phyloP scores from a whole-genome alignment of 1,284 basidiomycete genomes.

The Malassezia dermatis region DNA sequence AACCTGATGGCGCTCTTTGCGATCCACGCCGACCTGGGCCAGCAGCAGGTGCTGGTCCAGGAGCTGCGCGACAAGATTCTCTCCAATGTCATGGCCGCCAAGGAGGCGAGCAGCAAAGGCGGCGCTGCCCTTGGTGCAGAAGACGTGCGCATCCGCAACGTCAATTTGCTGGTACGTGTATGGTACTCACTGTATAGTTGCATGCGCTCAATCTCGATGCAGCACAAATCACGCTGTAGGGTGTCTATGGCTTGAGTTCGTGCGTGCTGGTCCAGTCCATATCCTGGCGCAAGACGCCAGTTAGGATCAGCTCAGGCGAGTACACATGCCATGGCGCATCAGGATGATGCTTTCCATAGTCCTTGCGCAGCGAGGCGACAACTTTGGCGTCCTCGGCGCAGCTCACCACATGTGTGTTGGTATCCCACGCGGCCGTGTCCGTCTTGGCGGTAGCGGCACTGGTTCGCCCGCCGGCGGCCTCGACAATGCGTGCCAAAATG shows the following conservation, averaged over 20 bases:
- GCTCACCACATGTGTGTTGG: conserved; percentile 14
- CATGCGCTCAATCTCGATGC: conserved; percentile 46
- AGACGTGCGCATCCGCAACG: conserved; percentile 41
- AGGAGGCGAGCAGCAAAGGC: conserved; percentile 40
- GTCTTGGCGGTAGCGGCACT: background rate
- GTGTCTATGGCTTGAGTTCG: background rate
- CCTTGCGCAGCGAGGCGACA: conserved; percentile 4
- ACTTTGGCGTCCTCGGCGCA: conserved; percentile 6
- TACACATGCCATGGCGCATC: conserved; percentile 6
- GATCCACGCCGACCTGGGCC: conserved; percentile 72
- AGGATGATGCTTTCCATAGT: background rate
- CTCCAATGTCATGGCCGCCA: conserved; percentile 68
- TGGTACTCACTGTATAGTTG: conserved; percentile 11
- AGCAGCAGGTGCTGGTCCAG: conserved; percentile 71
- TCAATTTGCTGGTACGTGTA: conserved; percentile 32
- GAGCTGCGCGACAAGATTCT: conserved; percentile 82
- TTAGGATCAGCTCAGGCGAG: conserved; percentile 18
- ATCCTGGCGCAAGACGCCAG: conserved; percentile 18
- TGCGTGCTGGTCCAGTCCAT: conserved; percentile 14
- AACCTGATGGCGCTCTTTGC: conserved; percentile 81
- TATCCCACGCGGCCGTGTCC: background rate
- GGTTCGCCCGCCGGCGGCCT: conserved; percentile 15
- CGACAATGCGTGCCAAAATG: conserved; percentile 14
- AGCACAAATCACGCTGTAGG: conserved; percentile 41
- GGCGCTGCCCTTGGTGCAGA: background rate